Conservation (phyloP, 768 basidiomycete species). For the Coprinellus micaceus region DNA sequence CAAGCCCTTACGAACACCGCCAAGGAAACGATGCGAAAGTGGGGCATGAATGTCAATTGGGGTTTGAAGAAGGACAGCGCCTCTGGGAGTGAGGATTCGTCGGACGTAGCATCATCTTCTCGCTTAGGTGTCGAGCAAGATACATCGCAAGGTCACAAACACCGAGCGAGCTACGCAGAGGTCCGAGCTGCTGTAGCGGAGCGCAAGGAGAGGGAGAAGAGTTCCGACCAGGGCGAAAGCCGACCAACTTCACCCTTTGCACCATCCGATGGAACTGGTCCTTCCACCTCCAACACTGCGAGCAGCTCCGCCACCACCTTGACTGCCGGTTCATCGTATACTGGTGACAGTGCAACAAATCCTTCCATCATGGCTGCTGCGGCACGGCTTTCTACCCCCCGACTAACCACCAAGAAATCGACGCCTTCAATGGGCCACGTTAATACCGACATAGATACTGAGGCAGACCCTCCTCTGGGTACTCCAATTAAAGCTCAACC, state of each 20-base stretch:
- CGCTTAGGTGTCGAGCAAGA: slow-evolving; percentile 21
- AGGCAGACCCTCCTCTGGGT: slow-evolving; percentile 21
- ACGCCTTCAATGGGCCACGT: slow-evolving; percentile 34
- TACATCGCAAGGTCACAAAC: slow-evolving; percentile 31
- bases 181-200: slow-evolving; percentile 74
- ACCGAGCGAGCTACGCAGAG: slow-evolving; percentile 65
- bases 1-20: slow-evolving; percentile 82
- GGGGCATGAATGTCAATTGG: slow-evolving; percentile 73
- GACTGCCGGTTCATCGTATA: slow-evolving; percentile 5
- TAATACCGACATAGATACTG: slow-evolving; percentile 29
- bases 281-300: slow-evolving; percentile 15
- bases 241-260: background rate
- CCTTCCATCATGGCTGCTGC: slow-evolving; percentile 18
- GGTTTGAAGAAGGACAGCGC: slow-evolving; percentile 53
- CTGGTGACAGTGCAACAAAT: slow-evolving; percentile 12
- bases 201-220: slow-evolving; percentile 41
- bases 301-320: slow-evolving; percentile 18
- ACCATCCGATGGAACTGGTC: background rate
- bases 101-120: slow-evolving; percentile 7
- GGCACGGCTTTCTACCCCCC: slow-evolving; percentile 19
- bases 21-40: slow-evolving; percentile 87
- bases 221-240: slow-evolving; percentile 1
- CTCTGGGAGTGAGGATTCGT: slow-evolving; percentile 27
- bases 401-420: slow-evolving; percentile 25
- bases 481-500: slow-evolving; percentile 73